Conservation (phyloP, 2,329 filamentous ascomycete genomes). For the Fusarium sp. region DNA sequence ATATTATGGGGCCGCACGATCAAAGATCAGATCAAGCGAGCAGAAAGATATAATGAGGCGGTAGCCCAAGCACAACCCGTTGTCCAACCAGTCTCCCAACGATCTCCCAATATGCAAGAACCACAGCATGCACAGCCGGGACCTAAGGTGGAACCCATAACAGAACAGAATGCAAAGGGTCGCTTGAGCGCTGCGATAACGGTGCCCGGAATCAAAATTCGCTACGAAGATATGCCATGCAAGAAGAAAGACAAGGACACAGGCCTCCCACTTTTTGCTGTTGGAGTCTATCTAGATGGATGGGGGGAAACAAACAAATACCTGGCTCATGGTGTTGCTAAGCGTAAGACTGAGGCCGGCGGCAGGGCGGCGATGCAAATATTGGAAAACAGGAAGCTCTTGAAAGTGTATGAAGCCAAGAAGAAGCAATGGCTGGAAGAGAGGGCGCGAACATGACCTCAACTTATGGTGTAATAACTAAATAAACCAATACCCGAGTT, state of each 20-base stretch:
- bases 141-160: background rate
- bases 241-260: constrained; percentile 66
- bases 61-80: background rate
- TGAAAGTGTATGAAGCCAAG: constrained; percentile 62
- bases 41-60: constrained; percentile 49
- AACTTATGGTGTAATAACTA: no score
- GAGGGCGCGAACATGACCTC: background rate
- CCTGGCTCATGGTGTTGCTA: constrained; percentile 72
- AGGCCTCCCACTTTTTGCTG: constrained; percentile 69
- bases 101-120: background rate
- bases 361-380: constrained; percentile 73
- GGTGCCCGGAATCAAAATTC: constrained; percentile 68
- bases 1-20: constrained; percentile 78
- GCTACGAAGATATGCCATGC: constrained; percentile 68
- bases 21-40: constrained; percentile 62
- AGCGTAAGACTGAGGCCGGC: constrained; percentile 77
- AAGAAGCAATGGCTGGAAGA: constrained; percentile 60
- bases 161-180: constrained; percentile 48
- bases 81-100: background rate
- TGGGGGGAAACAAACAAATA: constrained; percentile 74
- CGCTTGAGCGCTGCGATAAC: constrained; percentile 57
- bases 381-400: constrained; percentile 74
- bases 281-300: constrained; percentile 74
- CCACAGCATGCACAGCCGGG: background rate
- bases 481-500: background rate